These are phyloP conservation scores for Aspergillus funiculosus DNA, from an alignment of 495 filamentous ascomycete species.

Conservation along the genomic window DNA sequence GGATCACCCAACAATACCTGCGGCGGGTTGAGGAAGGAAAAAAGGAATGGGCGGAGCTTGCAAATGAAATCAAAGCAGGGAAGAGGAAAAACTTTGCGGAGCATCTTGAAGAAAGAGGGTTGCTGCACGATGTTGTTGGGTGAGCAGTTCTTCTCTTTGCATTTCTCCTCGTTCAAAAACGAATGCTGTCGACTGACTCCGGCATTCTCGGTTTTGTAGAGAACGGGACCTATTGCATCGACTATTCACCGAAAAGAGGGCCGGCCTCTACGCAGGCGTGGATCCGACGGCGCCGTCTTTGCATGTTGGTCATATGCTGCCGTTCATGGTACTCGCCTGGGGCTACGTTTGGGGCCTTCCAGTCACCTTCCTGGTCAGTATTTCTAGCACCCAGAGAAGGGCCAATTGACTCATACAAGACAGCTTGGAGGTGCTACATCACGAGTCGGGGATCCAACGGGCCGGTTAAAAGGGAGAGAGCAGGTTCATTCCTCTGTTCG, in stretches of 20 bases:
- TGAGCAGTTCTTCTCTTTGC: conserved; percentile 35
- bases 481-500: conserved; percentile 48
- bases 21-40: conserved; percentile 50
- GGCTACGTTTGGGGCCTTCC: conserved; percentile 79
- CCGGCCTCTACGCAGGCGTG: conserved; percentile 81
- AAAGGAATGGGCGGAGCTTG: conserved; percentile 50
- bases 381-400: neutral
- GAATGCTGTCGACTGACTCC: conserved; percentile 6
- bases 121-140: conserved; percentile 77
- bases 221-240: conserved; percentile 60
- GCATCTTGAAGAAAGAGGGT: conserved; percentile 72
- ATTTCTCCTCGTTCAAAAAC: neutral
- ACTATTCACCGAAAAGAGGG: conserved; percentile 61
- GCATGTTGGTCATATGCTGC: conserved; percentile 88
- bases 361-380: conserved; percentile 59
- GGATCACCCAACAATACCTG: conserved; percentile 45
- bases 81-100: conserved; percentile 57
- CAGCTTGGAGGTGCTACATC: conserved; percentile 80
- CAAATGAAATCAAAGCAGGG: conserved; percentile 54
- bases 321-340: conserved; percentile 92
- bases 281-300: conserved; percentile 89
- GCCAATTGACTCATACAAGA: conserved; percentile 12
- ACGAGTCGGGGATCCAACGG: conserved; percentile 83
- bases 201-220: conserved; percentile 29
- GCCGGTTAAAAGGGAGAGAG: conserved; percentile 62